Percentiles rank a stretch among this genome's conserved stretches.
phyloP scores from a whole-genome alignment of 441 rosid genomes.

The Populus tomentosa region DNA sequence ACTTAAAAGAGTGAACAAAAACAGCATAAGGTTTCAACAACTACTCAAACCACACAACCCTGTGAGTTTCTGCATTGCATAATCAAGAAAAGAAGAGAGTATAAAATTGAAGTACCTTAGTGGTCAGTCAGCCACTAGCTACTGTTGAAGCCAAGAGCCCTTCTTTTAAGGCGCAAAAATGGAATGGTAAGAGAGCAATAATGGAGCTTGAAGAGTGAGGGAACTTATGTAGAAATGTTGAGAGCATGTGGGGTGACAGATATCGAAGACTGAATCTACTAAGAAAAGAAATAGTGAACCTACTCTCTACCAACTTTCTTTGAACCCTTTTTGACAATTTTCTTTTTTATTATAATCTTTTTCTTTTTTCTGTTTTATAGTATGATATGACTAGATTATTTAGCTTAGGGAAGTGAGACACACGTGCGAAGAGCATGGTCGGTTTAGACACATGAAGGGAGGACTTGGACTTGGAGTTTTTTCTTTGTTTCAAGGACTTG shows the following conservation, averaged over 20 bases:
- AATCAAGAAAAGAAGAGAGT: slow-evolving; percentile 1
- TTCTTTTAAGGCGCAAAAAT: neutral
- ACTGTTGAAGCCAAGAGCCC: neutral
- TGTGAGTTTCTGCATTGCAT: neutral
- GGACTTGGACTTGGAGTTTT: too few relatives aligned
- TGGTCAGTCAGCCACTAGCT: neutral
- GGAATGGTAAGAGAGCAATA: neutral
- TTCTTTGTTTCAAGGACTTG: neutral
- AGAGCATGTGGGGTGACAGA: neutral
- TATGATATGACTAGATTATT: neutral
- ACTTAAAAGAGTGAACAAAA: slow-evolving; percentile 25
- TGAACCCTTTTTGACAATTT: neutral
- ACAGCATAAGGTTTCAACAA: slow-evolving; percentile 19
- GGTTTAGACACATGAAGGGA: neutral
- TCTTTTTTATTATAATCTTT: neutral
- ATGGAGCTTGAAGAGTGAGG: neutral
- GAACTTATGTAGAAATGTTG: neutral
- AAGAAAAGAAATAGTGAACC: neutral
- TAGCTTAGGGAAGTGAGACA: slow-evolving; percentile 5
- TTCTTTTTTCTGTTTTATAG: neutral
- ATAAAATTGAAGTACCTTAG: neutral
- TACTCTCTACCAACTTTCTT: slow-evolving; percentile 10
- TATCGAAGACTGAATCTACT: slow-evolving; percentile 12
- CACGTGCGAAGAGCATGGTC: slow-evolving; percentile 12
- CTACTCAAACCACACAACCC: slow-evolving; percentile 25